Base-by-base conservation (phyloP, 306 rosid species). In the Vachellia collinsii region DNA sequence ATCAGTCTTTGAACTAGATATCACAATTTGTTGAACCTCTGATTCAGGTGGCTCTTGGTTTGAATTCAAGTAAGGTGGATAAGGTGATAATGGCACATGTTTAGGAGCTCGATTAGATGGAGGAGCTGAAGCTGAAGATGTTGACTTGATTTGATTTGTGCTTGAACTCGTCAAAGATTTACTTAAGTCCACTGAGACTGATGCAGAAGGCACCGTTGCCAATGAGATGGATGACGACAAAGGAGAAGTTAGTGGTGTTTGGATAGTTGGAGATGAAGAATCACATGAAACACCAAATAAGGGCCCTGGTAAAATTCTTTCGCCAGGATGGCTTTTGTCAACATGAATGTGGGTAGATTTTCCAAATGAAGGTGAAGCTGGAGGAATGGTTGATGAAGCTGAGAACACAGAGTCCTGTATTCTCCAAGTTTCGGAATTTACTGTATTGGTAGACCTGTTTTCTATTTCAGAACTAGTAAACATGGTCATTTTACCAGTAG, bases 341-440 rank as follows among this genome's bases (percentile, higher is more conserved):
- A 34, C 64, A 78, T 71, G 70, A 53, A 64, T 68, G 67, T 81
- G 83, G 1, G 78, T 37, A 74, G 54, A 59, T 53, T 83, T 76
- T 77, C 77, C 86, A 47, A 69, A 46, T 46, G 56, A 51, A 23
- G 61, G 64, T 36, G 86, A 61, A 34, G 80, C 48, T 44, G 67
- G 72, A 70, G 87, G 67, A 81, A 75, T 74, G 80, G 83, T 58
- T 48, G 87, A 44, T 3, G 86, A 36, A 72, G 54, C 82, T 63
- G 87, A 78, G 72, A 82, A 67, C 12, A 88, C 53, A 59, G 85
- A 43, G 43, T 70, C 79, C 5, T 19, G 80, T 76, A 82, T 88
- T 80, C 82, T 85, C 82, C 69, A 78, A 36, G 88, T 71, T 43
- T 86, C 97, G 13, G 90, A 48, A 80, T 84, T 47, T 81, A 70